phyloP scores from a whole-genome alignment of 805 yeast genomes.

The Suhomyces pyralidae region DNA sequence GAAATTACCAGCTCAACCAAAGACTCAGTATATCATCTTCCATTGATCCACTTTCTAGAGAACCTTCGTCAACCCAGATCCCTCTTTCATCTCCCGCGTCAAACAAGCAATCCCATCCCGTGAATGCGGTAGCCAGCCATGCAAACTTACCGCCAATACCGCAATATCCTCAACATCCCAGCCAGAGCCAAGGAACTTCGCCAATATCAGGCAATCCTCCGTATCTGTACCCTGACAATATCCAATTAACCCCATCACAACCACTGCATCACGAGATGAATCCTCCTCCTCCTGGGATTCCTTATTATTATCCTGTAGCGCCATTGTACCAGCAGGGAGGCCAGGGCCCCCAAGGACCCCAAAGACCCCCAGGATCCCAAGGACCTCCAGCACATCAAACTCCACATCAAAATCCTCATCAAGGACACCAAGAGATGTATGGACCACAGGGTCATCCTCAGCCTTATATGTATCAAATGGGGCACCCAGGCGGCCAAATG shows the following conservation, averaged over 20 bases:
- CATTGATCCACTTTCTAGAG: slow-evolving; percentile 4
- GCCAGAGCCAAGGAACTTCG: slow-evolving; percentile 3
- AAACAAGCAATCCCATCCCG: not conserved
- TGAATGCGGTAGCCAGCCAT: not conserved
- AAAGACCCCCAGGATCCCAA: not conserved
- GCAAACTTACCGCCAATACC: slow-evolving; percentile 4
- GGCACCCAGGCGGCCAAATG: not conserved
- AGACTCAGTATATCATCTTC: slow-evolving; percentile 5
- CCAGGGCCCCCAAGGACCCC: not conserved
- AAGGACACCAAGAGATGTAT: not conserved
- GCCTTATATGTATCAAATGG: slow-evolving; percentile 2
- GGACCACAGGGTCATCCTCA: not conserved
- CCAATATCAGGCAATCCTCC: not conserved
- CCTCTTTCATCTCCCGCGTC: not conserved
- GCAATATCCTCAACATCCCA: not conserved
- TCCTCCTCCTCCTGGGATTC: slow-evolving; percentile 3
- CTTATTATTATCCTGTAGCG: slow-evolving; percentile 5
- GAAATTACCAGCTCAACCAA: slow-evolving; percentile 9
- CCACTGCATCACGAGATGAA: slow-evolving; percentile 2
- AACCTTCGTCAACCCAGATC: not conserved
- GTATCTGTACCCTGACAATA: not conserved
- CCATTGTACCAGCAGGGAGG: slow-evolving; percentile 4
- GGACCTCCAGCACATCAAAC: not conserved
- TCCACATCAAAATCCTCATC: not conserved
- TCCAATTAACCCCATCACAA: not conserved